A percentile compares a stretch with the other conserved stretches of the same genome.
phyloP scores from a whole-genome alignment of 2,329 filamentous ascomycete species.

The Acrocalymma vagum region DNA sequence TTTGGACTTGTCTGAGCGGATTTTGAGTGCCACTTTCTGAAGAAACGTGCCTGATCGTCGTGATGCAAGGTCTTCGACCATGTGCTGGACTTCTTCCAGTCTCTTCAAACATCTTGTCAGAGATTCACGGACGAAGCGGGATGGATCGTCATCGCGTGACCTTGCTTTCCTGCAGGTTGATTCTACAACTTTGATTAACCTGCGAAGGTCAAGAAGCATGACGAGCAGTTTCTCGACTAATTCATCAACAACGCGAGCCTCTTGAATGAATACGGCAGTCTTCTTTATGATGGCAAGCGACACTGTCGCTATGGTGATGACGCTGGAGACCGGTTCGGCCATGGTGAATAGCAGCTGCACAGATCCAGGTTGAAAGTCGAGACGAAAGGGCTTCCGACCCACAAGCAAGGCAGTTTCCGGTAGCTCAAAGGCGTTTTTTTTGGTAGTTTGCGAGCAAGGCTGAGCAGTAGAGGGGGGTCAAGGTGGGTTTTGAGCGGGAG shows the following conservation, averaged over 20 bases:
- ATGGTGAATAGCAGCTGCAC: slow-evolving; percentile 10
- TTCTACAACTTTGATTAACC: slow-evolving; percentile 13
- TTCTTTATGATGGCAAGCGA: slow-evolving; percentile 16
- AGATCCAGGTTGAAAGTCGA: background rate
- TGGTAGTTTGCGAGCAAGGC: too few species aligned
- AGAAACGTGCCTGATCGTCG: slow-evolving; percentile 11
- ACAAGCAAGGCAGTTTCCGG: too few species aligned
- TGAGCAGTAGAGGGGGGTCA: too few species aligned
- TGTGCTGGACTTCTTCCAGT: slow-evolving; percentile 11
- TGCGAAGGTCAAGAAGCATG: slow-evolving; percentile 12
- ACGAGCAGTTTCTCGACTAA: slow-evolving; percentile 8
- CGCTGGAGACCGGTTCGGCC: slow-evolving; percentile 21
- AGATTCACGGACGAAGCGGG: slow-evolving; percentile 10
- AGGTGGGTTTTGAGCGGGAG: too few species aligned
- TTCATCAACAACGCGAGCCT: slow-evolving; percentile 13
- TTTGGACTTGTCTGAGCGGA: slow-evolving; percentile 11
- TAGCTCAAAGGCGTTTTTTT: too few species aligned
- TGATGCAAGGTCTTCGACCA: slow-evolving; percentile 14
- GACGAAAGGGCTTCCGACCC: too few species aligned
- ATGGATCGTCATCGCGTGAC: slow-evolving; percentile 1
- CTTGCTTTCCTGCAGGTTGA: slow-evolving; percentile 11
- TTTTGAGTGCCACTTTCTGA: slow-evolving; percentile 17
- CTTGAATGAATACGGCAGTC: slow-evolving; percentile 19
- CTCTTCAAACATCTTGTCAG: slow-evolving; percentile 10
- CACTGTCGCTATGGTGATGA: slow-evolving; percentile 20